Evolutionary conservation across 176 grass and related monocot species (phyloP).

Genomic region (Eleusine coracana): DNA sequence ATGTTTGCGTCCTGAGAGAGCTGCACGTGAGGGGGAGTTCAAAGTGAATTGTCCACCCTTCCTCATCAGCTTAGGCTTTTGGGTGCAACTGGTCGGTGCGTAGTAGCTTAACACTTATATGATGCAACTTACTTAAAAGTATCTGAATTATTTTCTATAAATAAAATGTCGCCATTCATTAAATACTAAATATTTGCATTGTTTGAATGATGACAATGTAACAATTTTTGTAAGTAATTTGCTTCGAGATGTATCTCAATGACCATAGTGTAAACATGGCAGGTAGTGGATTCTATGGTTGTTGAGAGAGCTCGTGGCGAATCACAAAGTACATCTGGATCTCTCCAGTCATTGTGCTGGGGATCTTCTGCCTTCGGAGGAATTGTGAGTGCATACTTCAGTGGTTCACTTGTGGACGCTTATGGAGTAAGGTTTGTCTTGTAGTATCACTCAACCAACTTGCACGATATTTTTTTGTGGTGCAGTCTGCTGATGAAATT

Average conservation of each 20-base stretch:
- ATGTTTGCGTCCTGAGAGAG: too few relatives aligned
- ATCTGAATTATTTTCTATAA: constrained; percentile 5
- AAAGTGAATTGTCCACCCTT: too few relatives aligned
- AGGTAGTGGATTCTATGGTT: constrained; percentile 99
- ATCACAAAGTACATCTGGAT: constrained; percentile 98
- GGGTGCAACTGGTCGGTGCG: too few relatives aligned
- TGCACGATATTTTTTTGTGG: constrained; percentile 15
- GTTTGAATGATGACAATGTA: constrained; percentile 1
- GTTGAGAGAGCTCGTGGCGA: constrained; percentile 98
- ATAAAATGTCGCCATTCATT: constrained; percentile 1
- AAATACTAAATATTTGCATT: background rate
- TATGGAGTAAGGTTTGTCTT: constrained; percentile 92
- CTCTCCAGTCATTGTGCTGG: constrained; percentile 96
- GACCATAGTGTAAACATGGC: constrained; percentile 33
- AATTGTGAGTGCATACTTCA: constrained; percentile 98
- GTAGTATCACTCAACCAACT: constrained; percentile 18
- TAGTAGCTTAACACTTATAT: background rate
- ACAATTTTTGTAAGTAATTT: constrained; percentile 18
- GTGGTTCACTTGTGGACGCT: constrained; percentile 85
- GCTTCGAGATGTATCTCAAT: constrained; percentile 42
- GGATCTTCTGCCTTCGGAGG: constrained; percentile 97
- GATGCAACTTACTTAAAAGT: constrained; percentile 29
- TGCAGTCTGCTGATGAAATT: constrained; percentile 46
- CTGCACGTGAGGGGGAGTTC: too few relatives aligned
- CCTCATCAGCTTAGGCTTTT: too few relatives aligned